Conservation (phyloP, 2,329 filamentous ascomycete genomes). For the Microcyclosporella mali region DNA sequence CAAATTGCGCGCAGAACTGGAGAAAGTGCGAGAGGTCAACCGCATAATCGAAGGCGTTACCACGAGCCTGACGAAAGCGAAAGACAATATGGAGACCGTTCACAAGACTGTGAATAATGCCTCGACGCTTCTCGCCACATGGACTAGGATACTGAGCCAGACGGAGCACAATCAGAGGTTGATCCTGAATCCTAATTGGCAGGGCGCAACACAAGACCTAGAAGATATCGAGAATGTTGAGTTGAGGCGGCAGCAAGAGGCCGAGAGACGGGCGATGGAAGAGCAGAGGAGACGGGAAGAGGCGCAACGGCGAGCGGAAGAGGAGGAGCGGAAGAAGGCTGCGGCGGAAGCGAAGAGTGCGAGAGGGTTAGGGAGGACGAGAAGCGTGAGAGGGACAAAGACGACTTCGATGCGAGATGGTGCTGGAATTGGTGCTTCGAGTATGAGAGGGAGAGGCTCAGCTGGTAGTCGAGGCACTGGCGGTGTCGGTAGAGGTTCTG, state of each 20-base stretch:
- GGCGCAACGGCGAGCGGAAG: constrained; percentile 48
- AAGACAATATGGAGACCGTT: constrained; percentile 77
- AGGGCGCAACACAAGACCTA: constrained; percentile 79
- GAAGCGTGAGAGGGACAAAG: constrained; percentile 24
- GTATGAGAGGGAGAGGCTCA: constrained; percentile 50
- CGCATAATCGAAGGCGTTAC: constrained; percentile 75
- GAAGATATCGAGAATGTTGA: constrained; percentile 80
- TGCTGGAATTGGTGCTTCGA: constrained; percentile 36
- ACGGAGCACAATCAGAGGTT: constrained; percentile 96
- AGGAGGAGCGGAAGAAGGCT: constrained; percentile 51
- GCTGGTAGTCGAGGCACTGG: constrained; percentile 40
- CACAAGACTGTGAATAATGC: constrained; percentile 79
- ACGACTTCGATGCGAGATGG: constrained; percentile 33
- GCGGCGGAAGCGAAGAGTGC: constrained; percentile 37
- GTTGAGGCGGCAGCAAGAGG: constrained; percentile 65
- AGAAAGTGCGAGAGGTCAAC: constrained; percentile 80
- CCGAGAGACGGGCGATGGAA: constrained; percentile 68
- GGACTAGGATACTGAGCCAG: constrained; percentile 92
- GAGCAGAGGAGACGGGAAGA: constrained; percentile 69
- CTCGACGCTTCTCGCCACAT: constrained; percentile 84
- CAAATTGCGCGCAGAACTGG: constrained; percentile 69
- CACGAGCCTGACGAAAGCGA: constrained; percentile 63
- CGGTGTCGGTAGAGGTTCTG: constrained; percentile 30
- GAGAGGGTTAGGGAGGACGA: constrained; percentile 31
- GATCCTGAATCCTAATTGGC: constrained; percentile 81